These are phyloP conservation scores for Curvularia sp. DNA, from an alignment of 2,329 filamentous ascomycete species.

Conservation along the genomic window DNA sequence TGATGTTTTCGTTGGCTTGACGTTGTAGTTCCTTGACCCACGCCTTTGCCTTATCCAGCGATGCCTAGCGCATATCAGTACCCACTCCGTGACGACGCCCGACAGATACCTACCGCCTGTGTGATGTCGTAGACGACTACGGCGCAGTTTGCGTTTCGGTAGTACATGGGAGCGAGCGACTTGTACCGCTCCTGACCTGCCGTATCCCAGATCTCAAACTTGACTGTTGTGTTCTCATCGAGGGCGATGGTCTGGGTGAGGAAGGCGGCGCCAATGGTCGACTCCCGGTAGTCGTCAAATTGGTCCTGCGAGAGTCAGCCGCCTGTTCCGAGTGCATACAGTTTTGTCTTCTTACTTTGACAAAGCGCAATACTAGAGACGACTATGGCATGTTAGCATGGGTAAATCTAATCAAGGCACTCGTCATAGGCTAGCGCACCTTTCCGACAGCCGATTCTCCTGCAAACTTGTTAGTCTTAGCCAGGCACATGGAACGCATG, in stretches of 20 bases:
- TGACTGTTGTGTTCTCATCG: conserved; percentile 97
- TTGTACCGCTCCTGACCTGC: conserved; percentile 99
- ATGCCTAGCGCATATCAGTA: conserved; percentile 68
- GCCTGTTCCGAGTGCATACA: too few relatives aligned
- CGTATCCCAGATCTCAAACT: conserved; percentile 96
- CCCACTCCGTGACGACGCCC: conserved; percentile 11
- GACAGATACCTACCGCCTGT: conserved; percentile 77
- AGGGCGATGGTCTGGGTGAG: conserved; percentile 98
- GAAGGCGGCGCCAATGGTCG: conserved; percentile 97
- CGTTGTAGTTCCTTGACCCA: conserved; percentile 99
- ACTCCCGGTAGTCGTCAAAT: conserved; percentile 98
- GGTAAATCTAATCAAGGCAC: conserved; percentile 24
- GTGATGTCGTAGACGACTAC: conserved; percentile 99
- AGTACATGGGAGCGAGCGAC: conserved; percentile 99
- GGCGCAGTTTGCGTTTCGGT: conserved; percentile 98
- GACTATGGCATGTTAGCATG: conserved; percentile 67
- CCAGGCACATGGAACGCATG: background rate
- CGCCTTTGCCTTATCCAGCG: conserved; percentile 97
- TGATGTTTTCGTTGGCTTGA: conserved; percentile 99
- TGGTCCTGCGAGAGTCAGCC: conserved; percentile 72
- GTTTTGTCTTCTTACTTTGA: conserved; percentile 72
- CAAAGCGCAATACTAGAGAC: conserved; percentile 96
- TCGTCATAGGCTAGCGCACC: conserved; percentile 61
- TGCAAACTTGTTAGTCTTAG: conserved; percentile 54
- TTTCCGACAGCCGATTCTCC: conserved; percentile 99